A percentile compares a stretch with the other conserved stretches of the same genome.
These are phyloP conservation scores for Cyclotella atomus DNA, from an alignment of 108 stramenopile genomes.

Conservation along the genomic window DNA sequence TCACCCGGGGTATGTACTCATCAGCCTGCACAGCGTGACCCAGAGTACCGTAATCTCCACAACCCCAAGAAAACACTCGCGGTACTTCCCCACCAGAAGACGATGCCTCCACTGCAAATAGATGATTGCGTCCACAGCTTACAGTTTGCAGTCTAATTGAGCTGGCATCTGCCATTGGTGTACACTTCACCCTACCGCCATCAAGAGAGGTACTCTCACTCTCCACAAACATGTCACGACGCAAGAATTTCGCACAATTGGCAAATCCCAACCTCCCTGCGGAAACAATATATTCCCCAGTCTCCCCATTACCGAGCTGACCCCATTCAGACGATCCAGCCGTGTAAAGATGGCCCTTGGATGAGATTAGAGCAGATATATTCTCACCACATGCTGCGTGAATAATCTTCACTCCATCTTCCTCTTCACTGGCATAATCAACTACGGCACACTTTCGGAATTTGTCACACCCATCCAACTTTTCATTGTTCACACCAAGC, in stretches of 20 bases:
- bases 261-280: conserved; percentile 82
- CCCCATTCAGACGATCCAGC: conserved; percentile 84
- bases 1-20: conserved; percentile 79
- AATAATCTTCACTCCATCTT: conserved; percentile 42
- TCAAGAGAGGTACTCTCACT: conserved; percentile 46
- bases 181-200: conserved; percentile 46
- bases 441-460: conserved; percentile 54
- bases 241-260: conserved; percentile 69
- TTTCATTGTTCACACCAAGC: conserved; percentile 63
- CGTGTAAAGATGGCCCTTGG: conserved; percentile 77
- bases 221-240: conserved; percentile 61
- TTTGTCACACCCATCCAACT: conserved; percentile 45
- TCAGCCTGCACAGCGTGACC: conserved; percentile 86
- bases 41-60: conserved; percentile 86
- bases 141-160: conserved; percentile 63
- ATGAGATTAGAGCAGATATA: conserved; percentile 77
- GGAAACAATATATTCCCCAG: conserved; percentile 86
- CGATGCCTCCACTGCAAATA: conserved; percentile 80
- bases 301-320: conserved; percentile 88
- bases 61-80: conserved; percentile 83
- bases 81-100: conserved; percentile 36
- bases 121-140: conserved; percentile 85
- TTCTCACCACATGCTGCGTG: conserved; percentile 86
- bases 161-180: conserved; percentile 36
- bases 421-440: conserved; percentile 22